Evolutionary conservation across 768 basidiomycete species (phyloP).

Genomic region (Suillus hirtellus): DNA sequence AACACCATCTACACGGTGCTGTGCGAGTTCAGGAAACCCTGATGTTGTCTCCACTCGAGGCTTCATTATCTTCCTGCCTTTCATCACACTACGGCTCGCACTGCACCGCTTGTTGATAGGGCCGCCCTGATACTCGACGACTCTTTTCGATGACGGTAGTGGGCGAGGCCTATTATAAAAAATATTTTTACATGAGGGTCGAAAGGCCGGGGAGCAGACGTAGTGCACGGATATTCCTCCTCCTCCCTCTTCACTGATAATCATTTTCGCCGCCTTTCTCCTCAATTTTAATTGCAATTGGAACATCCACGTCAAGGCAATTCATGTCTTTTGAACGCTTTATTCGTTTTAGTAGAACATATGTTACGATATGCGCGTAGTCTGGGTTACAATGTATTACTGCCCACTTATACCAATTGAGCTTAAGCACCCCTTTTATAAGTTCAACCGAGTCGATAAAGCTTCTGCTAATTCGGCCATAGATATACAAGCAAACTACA

Average conservation of each 20-base stretch:
- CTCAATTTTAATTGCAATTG: background rate
- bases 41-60: conserved; percentile 20
- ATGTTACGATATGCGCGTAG: background rate
- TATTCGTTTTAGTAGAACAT: background rate
- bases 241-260: conserved; percentile 30
- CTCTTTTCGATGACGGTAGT: conserved; percentile 8
- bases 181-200: conserved; percentile 31
- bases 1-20: conserved; percentile 99
- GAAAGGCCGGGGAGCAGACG: conserved; percentile 33
- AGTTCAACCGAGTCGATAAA: background rate
- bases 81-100: background rate
- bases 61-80: conserved; percentile 8
- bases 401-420: background rate
- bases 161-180: conserved; percentile 17
- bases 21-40: conserved; percentile 91
- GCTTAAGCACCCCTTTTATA: background rate
- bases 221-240: conserved; percentile 39
- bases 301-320: background rate
- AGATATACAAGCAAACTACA: background rate
- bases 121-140: conserved; percentile 6
- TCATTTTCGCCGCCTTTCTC: conserved; percentile 4
- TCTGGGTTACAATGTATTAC: conserved; percentile 1
- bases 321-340: background rate
- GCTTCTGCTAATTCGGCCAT: background rate
- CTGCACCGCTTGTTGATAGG: conserved; percentile 9